phyloP scores from a whole-genome alignment of 495 filamentous ascomycete genomes.

The Aspergillus heteromorphus region DNA sequence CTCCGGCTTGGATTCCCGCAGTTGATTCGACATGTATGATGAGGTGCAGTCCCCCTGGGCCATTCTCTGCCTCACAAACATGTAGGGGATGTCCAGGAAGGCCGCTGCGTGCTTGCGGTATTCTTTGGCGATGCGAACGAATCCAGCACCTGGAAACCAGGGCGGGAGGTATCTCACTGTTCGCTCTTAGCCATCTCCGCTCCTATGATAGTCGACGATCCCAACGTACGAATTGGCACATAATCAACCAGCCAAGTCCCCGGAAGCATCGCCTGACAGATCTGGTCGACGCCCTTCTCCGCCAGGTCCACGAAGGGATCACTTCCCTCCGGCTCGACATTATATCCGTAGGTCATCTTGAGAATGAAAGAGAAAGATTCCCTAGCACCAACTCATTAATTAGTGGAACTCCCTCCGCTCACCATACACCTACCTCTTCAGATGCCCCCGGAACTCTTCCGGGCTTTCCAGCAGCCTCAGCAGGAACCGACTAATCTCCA shows the following conservation, averaged over 20 bases:
- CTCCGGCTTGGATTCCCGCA: constrained; percentile 16
- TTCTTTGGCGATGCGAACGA: constrained; percentile 34
- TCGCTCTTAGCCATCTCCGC: too few relatives aligned
- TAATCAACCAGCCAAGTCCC: constrained; percentile 41
- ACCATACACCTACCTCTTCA: constrained; percentile 31
- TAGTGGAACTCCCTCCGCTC: too few relatives aligned
- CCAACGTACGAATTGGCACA: constrained; percentile 19
- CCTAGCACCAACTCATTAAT: constrained; percentile 12
- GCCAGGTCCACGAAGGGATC: constrained; percentile 40
- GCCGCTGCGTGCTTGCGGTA: constrained; percentile 26
- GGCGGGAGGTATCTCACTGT: constrained; percentile 39
- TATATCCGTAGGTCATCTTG: constrained; percentile 45
- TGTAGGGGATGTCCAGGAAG: constrained; percentile 33
- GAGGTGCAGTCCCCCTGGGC: constrained; percentile 19
- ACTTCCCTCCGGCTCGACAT: constrained; percentile 26
- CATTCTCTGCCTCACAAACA: constrained; percentile 42
- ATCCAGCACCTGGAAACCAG: constrained; percentile 48
- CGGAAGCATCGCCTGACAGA: constrained; percentile 30
- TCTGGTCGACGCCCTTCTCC: constrained; percentile 31
- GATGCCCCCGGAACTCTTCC: constrained; percentile 26
- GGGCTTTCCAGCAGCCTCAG: constrained; percentile 33
- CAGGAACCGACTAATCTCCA: constrained; percentile 35
- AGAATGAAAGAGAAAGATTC: constrained; percentile 38
- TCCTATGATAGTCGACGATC: too few relatives aligned
- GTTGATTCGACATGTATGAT: constrained; percentile 35